Percentiles rank a stretch among this genome's conserved stretches.
These are phyloP conservation scores for Aspergillus egyptiacus DNA, from an alignment of 495 filamentous ascomycete species.

Conservation along the genomic window DNA sequence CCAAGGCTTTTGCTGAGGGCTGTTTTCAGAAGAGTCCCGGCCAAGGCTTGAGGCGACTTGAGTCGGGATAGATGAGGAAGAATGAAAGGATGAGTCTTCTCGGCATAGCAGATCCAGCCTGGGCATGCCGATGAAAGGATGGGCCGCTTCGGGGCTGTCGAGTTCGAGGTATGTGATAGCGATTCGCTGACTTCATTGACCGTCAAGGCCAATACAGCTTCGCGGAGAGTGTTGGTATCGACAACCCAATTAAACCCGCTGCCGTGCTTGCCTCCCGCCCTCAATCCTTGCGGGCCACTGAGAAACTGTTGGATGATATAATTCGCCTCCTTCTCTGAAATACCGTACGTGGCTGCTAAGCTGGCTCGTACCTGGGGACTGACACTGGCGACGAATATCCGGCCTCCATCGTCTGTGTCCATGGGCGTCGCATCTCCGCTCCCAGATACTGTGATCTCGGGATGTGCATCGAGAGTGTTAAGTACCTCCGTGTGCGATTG, in stretches of 20 bases:
- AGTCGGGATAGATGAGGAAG: constrained; percentile 85
- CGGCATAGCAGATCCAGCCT: constrained; percentile 97
- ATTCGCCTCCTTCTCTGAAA: constrained; percentile 66
- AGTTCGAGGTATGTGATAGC: constrained; percentile 15
- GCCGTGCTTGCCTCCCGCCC: constrained; percentile 58
- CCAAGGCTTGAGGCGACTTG: constrained; percentile 89
- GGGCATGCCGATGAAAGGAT: constrained; percentile 89
- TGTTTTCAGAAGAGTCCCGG: constrained; percentile 84
- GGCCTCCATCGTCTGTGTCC: constrained; percentile 43
- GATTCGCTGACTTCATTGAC: constrained; percentile 67
- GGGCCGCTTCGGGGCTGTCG: constrained; percentile 51
- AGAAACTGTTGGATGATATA: constrained; percentile 80
- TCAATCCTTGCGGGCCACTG: constrained; percentile 60
- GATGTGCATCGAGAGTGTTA: constrained; percentile 64
- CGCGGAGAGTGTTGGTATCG: constrained; percentile 75
- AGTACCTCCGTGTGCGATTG: constrained; percentile 92
- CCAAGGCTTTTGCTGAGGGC: constrained; percentile 63
- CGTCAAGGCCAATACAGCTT: constrained; percentile 69
- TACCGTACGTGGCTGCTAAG: constrained; percentile 71
- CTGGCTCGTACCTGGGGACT: constrained; percentile 85
- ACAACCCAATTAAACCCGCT: constrained; percentile 82
- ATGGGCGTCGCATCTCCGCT: constrained; percentile 22
- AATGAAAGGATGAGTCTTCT: constrained; percentile 91
- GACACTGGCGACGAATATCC: constrained; percentile 82
- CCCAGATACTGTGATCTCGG: constrained; percentile 37